Conservation (phyloP, 2,329 filamentous ascomycete genomes). For the Phaeosphaeriaceae sp. region DNA sequence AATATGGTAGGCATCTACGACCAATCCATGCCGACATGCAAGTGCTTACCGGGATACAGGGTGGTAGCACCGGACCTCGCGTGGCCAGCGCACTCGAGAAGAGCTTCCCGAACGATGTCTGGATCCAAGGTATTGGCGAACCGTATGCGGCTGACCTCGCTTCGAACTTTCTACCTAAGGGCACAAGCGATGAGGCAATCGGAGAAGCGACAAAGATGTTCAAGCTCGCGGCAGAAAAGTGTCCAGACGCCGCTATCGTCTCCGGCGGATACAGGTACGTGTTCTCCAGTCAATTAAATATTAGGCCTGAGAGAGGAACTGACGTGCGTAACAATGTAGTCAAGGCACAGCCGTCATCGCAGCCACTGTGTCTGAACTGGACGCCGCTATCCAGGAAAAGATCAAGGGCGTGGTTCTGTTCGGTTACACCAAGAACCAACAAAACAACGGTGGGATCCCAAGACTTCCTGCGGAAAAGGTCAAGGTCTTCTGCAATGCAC, state of each 20-base stretch:
- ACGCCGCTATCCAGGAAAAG: slow-evolving; percentile 30
- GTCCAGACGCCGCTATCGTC: slow-evolving; percentile 46
- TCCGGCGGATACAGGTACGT: slow-evolving; percentile 42
- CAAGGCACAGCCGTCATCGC: slow-evolving; percentile 49
- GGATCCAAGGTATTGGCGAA: slow-evolving; percentile 36
- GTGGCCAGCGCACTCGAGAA: slow-evolving; percentile 19
- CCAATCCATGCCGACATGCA: not conserved
- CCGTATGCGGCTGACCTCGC: slow-evolving; percentile 42
- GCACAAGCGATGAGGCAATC: slow-evolving; percentile 40
- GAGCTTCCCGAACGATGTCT: slow-evolving; percentile 18
- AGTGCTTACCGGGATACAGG: slow-evolving; percentile 5
- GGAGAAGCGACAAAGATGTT: slow-evolving; percentile 40
- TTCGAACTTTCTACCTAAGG: slow-evolving; percentile 39
- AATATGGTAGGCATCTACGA: slow-evolving; percentile 22
- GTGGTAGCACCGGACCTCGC: slow-evolving; percentile 10
- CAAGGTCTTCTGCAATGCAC: slow-evolving; percentile 40
- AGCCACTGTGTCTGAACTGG: slow-evolving; percentile 34
- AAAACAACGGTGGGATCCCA: slow-evolving; percentile 43
- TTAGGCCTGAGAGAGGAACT: not conserved
- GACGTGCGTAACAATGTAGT: slow-evolving; percentile 11
- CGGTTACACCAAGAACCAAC: slow-evolving; percentile 48
- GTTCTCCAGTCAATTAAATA: not conserved
- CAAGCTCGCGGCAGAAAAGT: slow-evolving; percentile 43
- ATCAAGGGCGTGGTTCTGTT: slow-evolving; percentile 47
- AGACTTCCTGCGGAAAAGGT: slow-evolving; percentile 39